phyloP scores from a whole-genome alignment of 305 asterid species.

The Solanum hybrid region DNA sequence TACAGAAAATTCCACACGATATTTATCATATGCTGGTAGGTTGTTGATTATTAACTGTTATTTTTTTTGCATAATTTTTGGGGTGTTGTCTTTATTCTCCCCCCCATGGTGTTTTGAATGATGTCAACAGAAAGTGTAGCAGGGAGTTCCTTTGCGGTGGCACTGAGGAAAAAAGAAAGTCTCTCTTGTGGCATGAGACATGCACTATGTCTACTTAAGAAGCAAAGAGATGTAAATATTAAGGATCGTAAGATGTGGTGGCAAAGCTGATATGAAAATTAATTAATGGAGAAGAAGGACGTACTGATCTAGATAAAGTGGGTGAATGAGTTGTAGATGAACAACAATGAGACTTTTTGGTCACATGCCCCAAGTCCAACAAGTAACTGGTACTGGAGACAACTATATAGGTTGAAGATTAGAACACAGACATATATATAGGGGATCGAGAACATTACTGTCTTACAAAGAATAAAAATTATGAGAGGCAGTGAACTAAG shows the following conservation, averaged over 20 bases:
- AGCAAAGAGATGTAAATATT: too few relatives aligned
- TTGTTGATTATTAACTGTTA: too few relatives aligned
- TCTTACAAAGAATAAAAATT: background rate
- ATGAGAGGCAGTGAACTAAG: background rate
- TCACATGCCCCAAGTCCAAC: background rate
- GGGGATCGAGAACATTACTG: background rate
- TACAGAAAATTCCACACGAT: too few relatives aligned
- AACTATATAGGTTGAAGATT: background rate
- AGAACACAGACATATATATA: background rate
- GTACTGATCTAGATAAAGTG: background rate
- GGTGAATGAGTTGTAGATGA: background rate
- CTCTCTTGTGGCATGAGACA: too few relatives aligned
- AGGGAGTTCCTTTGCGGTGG: too few relatives aligned
- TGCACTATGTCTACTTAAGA: too few relatives aligned
- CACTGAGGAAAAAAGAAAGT: too few relatives aligned
- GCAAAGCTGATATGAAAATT: background rate
- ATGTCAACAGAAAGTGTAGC: too few relatives aligned
- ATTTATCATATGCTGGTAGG: too few relatives aligned
- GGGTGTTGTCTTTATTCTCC: too few relatives aligned
- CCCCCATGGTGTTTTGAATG: too few relatives aligned
- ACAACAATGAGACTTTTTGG: background rate
- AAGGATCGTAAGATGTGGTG: background rate
- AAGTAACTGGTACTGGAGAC: background rate
- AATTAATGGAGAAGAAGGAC: background rate
- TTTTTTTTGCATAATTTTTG: too few relatives aligned